Evolutionary conservation across 2,329 filamentous ascomycete species (phyloP).

Genomic region (Aspergillus latus): DNA sequence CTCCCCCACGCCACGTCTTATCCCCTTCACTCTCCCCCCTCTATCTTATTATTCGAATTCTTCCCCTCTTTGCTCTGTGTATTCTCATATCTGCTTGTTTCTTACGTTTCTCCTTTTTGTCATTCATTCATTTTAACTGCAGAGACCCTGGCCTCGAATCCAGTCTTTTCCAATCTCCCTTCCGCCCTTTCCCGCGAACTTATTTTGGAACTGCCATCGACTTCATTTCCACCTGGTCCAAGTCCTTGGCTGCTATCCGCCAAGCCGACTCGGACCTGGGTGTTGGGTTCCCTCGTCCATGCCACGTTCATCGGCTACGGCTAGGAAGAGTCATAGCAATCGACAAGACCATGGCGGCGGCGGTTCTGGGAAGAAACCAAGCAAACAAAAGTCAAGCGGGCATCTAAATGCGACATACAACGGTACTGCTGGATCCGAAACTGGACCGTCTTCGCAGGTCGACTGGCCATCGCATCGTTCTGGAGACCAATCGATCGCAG

Average conservation of each 20-base stretch:
- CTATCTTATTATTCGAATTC: constrained; percentile 14
- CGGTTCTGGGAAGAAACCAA: constrained; percentile 70
- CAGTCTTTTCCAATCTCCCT: constrained; percentile 15
- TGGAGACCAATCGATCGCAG: constrained; percentile 33
- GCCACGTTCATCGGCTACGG: constrained; percentile 50
- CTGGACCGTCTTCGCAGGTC: constrained; percentile 39
- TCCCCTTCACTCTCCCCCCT: constrained; percentile 14
- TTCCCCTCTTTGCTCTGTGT: constrained; percentile 19
- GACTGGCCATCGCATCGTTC: constrained; percentile 42
- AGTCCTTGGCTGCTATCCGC: constrained; percentile 50
- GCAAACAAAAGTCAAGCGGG: constrained; percentile 57
- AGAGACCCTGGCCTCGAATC: constrained; percentile 10
- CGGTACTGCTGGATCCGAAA: constrained; percentile 41
- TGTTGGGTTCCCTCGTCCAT: constrained; percentile 47
- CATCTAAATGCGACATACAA: constrained; percentile 54
- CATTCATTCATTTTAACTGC: constrained; percentile 21
- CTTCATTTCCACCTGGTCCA: constrained; percentile 40
- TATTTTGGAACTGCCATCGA: constrained; percentile 23
- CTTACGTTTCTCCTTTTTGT: constrained; percentile 19
- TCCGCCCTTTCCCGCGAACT: constrained; percentile 12
- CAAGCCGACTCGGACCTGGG: constrained; percentile 49
- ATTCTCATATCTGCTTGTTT: constrained; percentile 15
- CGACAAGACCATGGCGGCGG: constrained; percentile 87
- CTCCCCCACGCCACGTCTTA: constrained; percentile 16
- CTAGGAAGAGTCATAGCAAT: constrained; percentile 63